Conservation (phyloP, 768 basidiomycete species). For the Kwoniella botswanensis region DNA sequence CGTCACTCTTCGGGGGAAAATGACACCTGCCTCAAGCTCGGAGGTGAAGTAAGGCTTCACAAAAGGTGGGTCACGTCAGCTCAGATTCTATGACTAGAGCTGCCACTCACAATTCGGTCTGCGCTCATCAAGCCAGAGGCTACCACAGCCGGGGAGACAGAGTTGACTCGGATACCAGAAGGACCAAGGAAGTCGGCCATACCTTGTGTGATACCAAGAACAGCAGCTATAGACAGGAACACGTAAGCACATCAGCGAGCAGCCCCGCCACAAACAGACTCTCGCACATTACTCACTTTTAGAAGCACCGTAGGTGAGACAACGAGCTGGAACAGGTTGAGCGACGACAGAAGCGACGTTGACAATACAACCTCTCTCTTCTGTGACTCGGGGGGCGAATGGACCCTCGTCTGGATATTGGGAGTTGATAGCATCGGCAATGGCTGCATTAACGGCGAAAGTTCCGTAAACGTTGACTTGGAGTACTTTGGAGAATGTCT, state of each 20-base stretch:
- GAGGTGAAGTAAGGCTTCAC: slow-evolving; percentile 15
- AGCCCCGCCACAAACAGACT: neutral
- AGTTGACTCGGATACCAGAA: slow-evolving; percentile 48
- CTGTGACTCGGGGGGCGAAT: slow-evolving; percentile 13
- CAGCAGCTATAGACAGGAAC: slow-evolving; percentile 8
- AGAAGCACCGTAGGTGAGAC: slow-evolving; percentile 49
- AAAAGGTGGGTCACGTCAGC: too few relatives aligned
- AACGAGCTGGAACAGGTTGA: slow-evolving; percentile 37
- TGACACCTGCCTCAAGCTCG: slow-evolving; percentile 22
- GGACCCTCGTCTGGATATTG: slow-evolving; percentile 35
- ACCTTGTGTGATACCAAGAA: slow-evolving; percentile 16
- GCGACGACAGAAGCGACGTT: slow-evolving; percentile 52
- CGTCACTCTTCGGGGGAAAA: slow-evolving; percentile 24
- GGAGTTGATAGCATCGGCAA: slow-evolving; percentile 52
- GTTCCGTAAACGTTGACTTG: slow-evolving; percentile 49
- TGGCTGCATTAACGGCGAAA: slow-evolving; percentile 49
- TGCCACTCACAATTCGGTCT: neutral
- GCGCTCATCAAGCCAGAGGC: slow-evolving; percentile 4
- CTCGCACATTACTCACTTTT: slow-evolving; percentile 32
- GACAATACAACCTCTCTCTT: slow-evolving; percentile 54
- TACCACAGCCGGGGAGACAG: slow-evolving; percentile 33
- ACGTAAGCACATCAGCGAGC: neutral
- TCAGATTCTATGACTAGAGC: too few relatives aligned
- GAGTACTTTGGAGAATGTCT: slow-evolving; percentile 30
- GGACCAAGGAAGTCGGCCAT: slow-evolving; percentile 53